A percentile compares a stretch with the other conserved stretches of the same genome.
phyloP scores from a whole-genome alignment of 2,329 filamentous ascomycete genomes.

The Nigrograna mackinnonii region DNA sequence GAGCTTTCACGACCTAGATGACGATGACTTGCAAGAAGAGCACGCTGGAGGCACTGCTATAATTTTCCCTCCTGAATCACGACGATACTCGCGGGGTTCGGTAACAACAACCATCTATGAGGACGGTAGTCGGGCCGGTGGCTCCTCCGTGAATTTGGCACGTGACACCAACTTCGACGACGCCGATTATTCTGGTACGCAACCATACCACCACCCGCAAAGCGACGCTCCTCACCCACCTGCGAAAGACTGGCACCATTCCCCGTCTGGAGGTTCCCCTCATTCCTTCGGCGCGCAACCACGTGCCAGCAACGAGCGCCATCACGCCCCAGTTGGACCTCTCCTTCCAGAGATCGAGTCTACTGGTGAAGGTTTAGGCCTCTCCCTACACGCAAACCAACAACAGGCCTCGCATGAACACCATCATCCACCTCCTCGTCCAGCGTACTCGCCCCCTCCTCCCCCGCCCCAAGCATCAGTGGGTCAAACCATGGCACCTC shows the following conservation, averaged over 20 bases:
- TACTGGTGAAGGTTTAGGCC: slow-evolving; percentile 45
- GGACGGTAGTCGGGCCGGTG: slow-evolving; percentile 35
- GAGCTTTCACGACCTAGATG: slow-evolving; percentile 17
- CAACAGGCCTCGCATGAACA: background rate
- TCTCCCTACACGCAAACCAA: slow-evolving; percentile 42
- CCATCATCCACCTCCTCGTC: slow-evolving; percentile 36
- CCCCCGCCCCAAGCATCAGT: slow-evolving; percentile 32
- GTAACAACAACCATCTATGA: slow-evolving; percentile 36
- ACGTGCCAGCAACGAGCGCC: slow-evolving; percentile 1
- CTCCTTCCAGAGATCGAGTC: slow-evolving; percentile 42
- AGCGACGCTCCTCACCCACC: slow-evolving; percentile 28
- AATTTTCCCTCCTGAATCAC: slow-evolving; percentile 37
- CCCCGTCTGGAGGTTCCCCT: slow-evolving; percentile 13
- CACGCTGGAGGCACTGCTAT: slow-evolving; percentile 39
- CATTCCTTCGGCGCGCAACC: slow-evolving; percentile 4
- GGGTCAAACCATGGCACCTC: slow-evolving; percentile 3
- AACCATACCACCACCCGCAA: slow-evolving; percentile 30
- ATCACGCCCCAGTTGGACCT: slow-evolving; percentile 3
- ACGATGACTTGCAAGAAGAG: slow-evolving; percentile 25
- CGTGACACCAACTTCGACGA: slow-evolving; percentile 29
- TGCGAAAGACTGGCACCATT: slow-evolving; percentile 22
- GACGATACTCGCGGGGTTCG: slow-evolving; percentile 35
- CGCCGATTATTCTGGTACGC: slow-evolving; percentile 13
- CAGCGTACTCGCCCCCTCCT: slow-evolving; percentile 52
- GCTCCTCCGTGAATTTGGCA: slow-evolving; percentile 30